Evolutionary conservation across 257 asterid species (phyloP), one percentile per base, ranked within the genome.

Genomic region (Jacaranda copaia): DNA sequence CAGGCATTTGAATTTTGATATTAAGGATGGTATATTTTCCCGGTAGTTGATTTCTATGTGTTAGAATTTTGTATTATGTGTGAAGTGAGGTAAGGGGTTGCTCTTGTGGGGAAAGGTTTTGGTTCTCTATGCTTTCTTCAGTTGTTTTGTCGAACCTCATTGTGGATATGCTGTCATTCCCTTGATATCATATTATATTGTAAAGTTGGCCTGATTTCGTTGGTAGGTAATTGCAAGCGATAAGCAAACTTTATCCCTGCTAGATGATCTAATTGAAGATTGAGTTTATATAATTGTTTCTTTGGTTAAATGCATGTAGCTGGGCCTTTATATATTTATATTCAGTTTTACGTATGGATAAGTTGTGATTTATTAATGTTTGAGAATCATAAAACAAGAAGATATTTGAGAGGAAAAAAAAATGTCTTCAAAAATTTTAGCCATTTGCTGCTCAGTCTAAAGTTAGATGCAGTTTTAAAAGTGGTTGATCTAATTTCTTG

Each of bases 1-100:
- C 87, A 5, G 87, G 89, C 32, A 63, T 84, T 69, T 83, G 80
- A 83, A 20, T 79, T 40, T 76, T 18, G 1, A 4, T 60, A 2
- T 11, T 43, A 1, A 36, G 49, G 53, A 5, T 42, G 15, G 51
- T 64, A 1, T 39, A 11, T 56, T 15, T 46, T 46, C 39, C 25
- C 32, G 53, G 18, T 9, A 20, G 36, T 70, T 70, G 19, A 9
- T 36, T 53, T n/a, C 49, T 39, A 16, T 52, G 52, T n/a, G 6
- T 18, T 42, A 15, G 20, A 3, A 36, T 70, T 3, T 59, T 7
- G 55, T 35, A n/a, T 45, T 46, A 73, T 57, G 43, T 57, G 40
- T 43, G 39, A 60, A 40, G 69, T 38, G 19, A 57, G 57, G 12
- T 7, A n/a, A 42, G 32, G 55, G 71, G 20, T 39, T 3, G 52